Evolutionary conservation across 768 basidiomycete species (phyloP), one percentile per base, ranked within the genome.

Genomic region (Podaxis sp.): DNA sequence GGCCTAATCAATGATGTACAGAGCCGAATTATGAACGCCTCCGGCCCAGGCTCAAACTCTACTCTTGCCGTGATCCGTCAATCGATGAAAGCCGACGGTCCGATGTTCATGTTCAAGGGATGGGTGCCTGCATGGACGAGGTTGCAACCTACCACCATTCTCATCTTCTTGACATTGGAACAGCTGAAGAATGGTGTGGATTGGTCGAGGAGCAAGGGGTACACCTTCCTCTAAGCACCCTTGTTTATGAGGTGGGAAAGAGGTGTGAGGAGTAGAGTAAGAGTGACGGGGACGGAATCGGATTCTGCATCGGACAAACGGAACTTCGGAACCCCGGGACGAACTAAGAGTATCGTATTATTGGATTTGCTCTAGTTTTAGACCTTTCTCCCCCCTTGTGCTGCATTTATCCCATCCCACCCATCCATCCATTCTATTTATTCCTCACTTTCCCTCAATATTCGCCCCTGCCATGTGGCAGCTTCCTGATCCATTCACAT

Each of bases 21-120:
- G 83, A 91, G 89, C 65, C 87, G 93, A 38, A 91, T 94, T 70
- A 94, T 94, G 93, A 93, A 90, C 67, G 91, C 93, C 0, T 88
- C 89, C 0, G 92, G 91, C 17, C 85, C 90, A 8, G 93, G 93
- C 24, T 90, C 89, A 0, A 85, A 79, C 53, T 91, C 89, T 1
- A 90, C 92, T 0, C 65, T 94, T 27, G 80, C 74, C 5, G 89
- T 90, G 46, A 91, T 94, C 70, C 79, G 81, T 19, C 67, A 79
- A 11, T 90, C 91, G 19, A 76, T 94, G 64, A 79, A 82, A 63
- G 86, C 76, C 65, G 93, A 94, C 67, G 93, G 93, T 13, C 73
- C 90, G 2, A 89, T 89, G 85, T 94, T 94, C 82, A 90, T 94
- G 89, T 93, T 94, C 80, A 93, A 92, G 72, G 93, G 93, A 65